phyloP scores from a whole-genome alignment of 2,329 filamentous ascomycete species.

The Apiospora rasikravindrae region DNA sequence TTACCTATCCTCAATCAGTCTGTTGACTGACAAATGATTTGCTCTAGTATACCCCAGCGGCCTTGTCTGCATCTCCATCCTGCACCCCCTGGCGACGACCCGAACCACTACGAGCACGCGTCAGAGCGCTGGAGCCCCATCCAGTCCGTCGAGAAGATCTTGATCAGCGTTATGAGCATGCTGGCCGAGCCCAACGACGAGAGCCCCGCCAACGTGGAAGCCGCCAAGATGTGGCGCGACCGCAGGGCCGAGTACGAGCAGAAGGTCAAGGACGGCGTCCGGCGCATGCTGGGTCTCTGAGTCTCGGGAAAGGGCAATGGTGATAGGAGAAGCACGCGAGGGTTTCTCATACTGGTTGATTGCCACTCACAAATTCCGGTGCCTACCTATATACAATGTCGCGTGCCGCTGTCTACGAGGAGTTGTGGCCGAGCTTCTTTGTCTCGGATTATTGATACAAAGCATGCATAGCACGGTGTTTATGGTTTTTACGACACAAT shows the following conservation, averaged over 20 bases:
- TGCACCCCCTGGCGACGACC: slow-evolving; percentile 97
- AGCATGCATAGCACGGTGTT: slow-evolving; percentile 18
- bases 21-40: not conserved
- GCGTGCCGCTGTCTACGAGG: not conserved
- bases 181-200: slow-evolving; percentile 96
- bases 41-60: slow-evolving; percentile 83
- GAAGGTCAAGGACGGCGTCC: slow-evolving; percentile 82
- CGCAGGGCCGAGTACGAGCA: slow-evolving; percentile 82
- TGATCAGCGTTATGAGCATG: slow-evolving; percentile 98
- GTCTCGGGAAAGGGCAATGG: not conserved
- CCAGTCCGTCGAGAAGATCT: slow-evolving; percentile 96
- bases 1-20: slow-evolving; percentile 15
- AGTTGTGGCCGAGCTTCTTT: not conserved
- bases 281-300: slow-evolving; percentile 77
- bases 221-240: slow-evolving; percentile 95
- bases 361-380: not conserved
- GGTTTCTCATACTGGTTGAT: no score
- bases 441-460: not conserved
- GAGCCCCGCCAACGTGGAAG: slow-evolving; percentile 94
- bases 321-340: no score
- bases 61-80: slow-evolving; percentile 96
- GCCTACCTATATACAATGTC: not conserved
- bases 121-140: slow-evolving; percentile 96
- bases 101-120: slow-evolving; percentile 97
- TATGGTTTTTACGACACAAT: slow-evolving; percentile 2